Evolutionary conservation across 495 filamentous ascomycete species (phyloP).

Genomic region (Neurospora sp.): DNA sequence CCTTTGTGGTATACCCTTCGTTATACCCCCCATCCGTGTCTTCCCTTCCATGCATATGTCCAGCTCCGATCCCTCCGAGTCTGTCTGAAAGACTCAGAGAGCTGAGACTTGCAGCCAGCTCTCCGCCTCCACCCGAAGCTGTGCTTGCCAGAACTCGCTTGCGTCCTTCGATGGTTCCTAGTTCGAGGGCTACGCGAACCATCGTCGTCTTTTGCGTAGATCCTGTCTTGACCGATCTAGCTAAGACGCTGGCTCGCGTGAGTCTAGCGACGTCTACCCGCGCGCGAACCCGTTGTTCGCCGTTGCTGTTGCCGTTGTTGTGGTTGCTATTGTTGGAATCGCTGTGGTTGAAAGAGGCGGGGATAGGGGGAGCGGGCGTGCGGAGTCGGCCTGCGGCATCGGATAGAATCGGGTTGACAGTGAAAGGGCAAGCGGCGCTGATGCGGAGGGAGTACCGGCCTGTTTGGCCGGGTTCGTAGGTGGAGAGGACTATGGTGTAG

Average conservation of each 20-base stretch:
- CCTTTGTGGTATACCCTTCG: too few species aligned
- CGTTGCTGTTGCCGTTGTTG: conserved; percentile 12
- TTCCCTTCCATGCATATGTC: conserved; percentile 8
- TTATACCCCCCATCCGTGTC: too few species aligned
- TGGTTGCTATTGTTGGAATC: background rate
- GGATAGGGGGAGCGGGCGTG: conserved; percentile 38
- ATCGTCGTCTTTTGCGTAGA: conserved; percentile 20
- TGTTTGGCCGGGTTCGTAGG: conserved; percentile 69
- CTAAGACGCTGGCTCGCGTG: conserved; percentile 46
- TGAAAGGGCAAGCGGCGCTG: conserved; percentile 44
- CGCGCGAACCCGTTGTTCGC: conserved; percentile 42
- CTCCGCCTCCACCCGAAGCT: background rate
- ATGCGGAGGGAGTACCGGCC: conserved; percentile 68
- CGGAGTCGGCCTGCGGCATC: conserved; percentile 61
- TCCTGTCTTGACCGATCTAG: conserved; percentile 2
- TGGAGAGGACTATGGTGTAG: conserved; percentile 82
- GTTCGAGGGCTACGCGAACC: conserved; percentile 53
- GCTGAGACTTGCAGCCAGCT: background rate
- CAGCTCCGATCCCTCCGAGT: background rate
- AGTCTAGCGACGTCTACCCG: conserved; percentile 41
- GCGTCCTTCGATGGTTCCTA: conserved; percentile 30
- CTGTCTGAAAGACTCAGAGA: background rate
- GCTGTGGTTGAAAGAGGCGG: conserved; percentile 1
- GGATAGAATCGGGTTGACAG: conserved; percentile 43
- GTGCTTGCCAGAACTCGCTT: background rate